These are phyloP conservation scores for Neolentinus lepideus DNA, from an alignment of 1,284 basidiomycete genomes.

Conservation along the genomic window DNA sequence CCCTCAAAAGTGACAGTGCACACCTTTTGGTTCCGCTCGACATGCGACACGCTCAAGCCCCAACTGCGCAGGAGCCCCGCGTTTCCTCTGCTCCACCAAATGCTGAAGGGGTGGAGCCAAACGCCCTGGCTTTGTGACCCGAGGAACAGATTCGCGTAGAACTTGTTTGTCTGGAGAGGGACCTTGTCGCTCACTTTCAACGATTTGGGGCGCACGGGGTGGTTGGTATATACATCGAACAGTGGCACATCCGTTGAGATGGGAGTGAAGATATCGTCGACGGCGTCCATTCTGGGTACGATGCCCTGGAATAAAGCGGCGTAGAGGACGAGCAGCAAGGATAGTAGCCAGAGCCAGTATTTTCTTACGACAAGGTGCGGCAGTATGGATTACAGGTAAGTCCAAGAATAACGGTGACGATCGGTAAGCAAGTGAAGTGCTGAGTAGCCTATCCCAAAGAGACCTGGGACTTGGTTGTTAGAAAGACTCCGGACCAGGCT, in stretches of 20 bases:
- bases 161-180: background rate
- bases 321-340: background rate
- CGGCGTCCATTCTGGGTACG: background rate
- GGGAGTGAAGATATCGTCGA: background rate
- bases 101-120: background rate
- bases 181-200: background rate
- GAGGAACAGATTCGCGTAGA: constrained; percentile 2
- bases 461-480: too few species aligned
- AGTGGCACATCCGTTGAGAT: background rate
- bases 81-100: constrained; percentile 1
- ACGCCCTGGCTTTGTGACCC: background rate
- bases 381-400: too few species aligned
- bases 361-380: too few species aligned
- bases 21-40: background rate
- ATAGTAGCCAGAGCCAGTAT: background rate
- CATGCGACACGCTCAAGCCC: background rate
- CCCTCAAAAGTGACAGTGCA: background rate
- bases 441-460: too few species aligned
- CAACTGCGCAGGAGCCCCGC: background rate
- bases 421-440: too few species aligned
- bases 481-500: too few species aligned
- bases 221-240: constrained; percentile 1
- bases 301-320: background rate
- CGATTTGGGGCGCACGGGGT: background rate
- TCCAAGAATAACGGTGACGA: too few species aligned